Evolutionary conservation across 164 flowering plant genomes (phyloP).

Genomic region (Stephania japonica): DNA sequence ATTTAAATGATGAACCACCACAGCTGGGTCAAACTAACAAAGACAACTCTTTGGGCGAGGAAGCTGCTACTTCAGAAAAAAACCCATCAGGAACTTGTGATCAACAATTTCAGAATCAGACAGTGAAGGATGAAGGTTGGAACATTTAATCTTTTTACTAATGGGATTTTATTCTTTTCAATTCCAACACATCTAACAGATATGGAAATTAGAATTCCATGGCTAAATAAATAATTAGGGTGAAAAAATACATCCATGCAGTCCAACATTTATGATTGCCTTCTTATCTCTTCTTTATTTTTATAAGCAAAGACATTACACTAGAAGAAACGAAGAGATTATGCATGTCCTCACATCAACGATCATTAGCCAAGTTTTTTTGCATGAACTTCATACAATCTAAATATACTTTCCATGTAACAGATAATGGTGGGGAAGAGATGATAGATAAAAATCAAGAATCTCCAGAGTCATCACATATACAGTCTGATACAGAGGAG

Average conservation of each 20-base stretch:
- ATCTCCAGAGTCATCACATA: neutral
- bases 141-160: neutral
- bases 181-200: neutral
- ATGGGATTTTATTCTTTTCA: neutral
- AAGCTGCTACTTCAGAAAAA: neutral
- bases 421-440: slow-evolving; percentile 27
- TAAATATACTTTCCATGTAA: slow-evolving; percentile 1
- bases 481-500: slow-evolving; percentile 17
- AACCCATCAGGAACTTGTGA: neutral
- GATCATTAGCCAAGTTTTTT: neutral
- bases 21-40: neutral
- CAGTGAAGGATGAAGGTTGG: neutral
- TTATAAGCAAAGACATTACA: neutral
- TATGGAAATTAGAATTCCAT: neutral
- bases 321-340: neutral
- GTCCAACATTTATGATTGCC: neutral
- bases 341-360: neutral
- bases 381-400: neutral
- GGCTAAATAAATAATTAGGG: neutral
- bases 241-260: neutral
- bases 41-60: neutral
- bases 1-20: neutral
- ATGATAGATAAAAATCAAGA: slow-evolving; percentile 8
- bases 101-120: neutral
- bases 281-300: too few species aligned